Evolutionary conservation across 108 stramenopile genomes (phyloP), one percentile per base, ranked within the genome.

Genomic region (Parietichytrium sp.): DNA sequence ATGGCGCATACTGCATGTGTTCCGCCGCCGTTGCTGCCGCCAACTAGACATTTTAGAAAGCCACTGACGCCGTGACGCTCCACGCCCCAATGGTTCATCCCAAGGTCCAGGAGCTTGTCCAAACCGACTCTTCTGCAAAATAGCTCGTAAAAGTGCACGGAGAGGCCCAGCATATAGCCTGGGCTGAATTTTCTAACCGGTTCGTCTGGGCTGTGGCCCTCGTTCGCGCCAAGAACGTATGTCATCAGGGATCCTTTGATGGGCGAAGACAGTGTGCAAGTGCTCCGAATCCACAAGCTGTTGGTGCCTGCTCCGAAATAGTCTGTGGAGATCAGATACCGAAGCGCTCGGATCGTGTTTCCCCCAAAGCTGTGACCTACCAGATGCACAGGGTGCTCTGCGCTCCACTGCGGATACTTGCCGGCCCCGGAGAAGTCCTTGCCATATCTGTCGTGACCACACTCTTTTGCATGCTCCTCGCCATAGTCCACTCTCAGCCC

Each of bases 331-430:
- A 80, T 30, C 1, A 80, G 38, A 2, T 80, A 51, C 2, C 45
- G 25, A 20, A 80, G 27, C 26, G 48, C 52, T 8, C 80, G 80
- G 4, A 51, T 51, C n/a, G 49, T 80, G 45, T 80, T 48, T 3
- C 79, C 79, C 23, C 79, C 79, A 51, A 80, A 80, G 31, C 45
- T 48, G 50, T 80, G 79, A n/a, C 79, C 79, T 7, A 80, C 49
- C 8, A 80, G 8, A 29, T 80, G 79, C 3, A 80, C 30, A 4
- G 79, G 79, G 3, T 51, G 6, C 25, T 12, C 15, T 30, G 49
- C 79, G 7, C 16, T 36, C 79, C 79, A 80, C 18, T 29, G 36
- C 15, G 50, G n/a, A 20, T 80, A 51, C 30, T 25, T 25, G 3
- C 30, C 50, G 4, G 4, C 0, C 4, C 51, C 49, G 8, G 33